Evolutionary conservation across 169 alveolate genomes (phyloP), one percentile per base, ranked within the genome.

Genomic region (Babesia sp.): DNA sequence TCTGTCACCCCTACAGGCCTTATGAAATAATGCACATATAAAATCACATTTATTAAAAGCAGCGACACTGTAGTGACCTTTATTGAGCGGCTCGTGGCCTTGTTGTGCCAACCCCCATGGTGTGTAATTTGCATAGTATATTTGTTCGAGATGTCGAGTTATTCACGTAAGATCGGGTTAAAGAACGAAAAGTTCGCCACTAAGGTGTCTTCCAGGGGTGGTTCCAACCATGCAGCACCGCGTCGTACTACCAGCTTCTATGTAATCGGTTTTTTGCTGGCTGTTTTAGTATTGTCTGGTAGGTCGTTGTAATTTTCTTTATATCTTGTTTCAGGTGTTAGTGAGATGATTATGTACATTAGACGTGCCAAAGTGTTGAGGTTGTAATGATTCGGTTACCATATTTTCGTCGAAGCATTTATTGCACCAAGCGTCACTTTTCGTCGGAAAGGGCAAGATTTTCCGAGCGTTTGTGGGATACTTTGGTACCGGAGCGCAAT

Each of bases 401-500:
- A 20, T 22, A n/a, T 11, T 29, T 29, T 11, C 61, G n/a, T 42
- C 29, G 74, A 46, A 61, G 64, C 54, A 11, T 18, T 28, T 34
- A 5, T 18, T 48, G 63, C 74, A n/a, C 63, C 1, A 41, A 37
- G 14, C 61, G 74, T 56, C 7, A 2, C 1, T 64, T 64, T 50
- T 64, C 74, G 45, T 45, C 74, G 46, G 74, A 64, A 16, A 59
- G 74, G 2, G 74, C 72, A 4, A 39, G 72, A 11, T 26, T 46
- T 31, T 57, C 80, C 31, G 68, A 59, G 70, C 54, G 71, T 14
- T 41, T 79, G 28, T 79, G 83, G 83, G 71, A 79, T 36, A 59
- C 82, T 16, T 48, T 79, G 46, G 87, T 79, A 26, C 83, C 83
- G n/a, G 87, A 79, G 71, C 50, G 76, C 31, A 79, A 48, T 54